Evolutionary conservation across 208 protist species (phyloP).

Genomic region (Naegleria fowleri): DNA sequence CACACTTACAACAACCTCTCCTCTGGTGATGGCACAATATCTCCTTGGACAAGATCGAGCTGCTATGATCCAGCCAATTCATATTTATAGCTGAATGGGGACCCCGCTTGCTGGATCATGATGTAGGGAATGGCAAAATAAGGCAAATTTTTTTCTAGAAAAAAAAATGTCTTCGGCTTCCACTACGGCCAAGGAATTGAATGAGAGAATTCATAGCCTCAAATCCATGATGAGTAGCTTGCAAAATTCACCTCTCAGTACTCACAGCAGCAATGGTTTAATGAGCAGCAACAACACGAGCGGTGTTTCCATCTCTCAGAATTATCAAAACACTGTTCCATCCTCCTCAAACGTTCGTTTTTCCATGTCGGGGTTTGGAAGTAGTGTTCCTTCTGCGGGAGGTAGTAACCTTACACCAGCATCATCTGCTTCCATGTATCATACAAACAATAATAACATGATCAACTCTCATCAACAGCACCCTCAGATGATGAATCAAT

Average conservation of each 20-base stretch:
- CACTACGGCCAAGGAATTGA: neutral
- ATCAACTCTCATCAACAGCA: neutral
- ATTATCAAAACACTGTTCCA: neutral
- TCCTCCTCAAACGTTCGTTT: neutral
- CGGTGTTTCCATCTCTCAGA: neutral
- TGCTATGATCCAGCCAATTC: too few relatives aligned
- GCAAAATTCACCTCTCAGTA: neutral
- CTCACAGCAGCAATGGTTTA: too few relatives aligned
- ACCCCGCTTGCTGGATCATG: too few relatives aligned
- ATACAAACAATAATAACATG: neutral
- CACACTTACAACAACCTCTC: too few relatives aligned
- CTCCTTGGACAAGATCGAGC: too few relatives aligned
- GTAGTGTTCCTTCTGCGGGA: too few relatives aligned
- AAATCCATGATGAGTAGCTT: neutral
- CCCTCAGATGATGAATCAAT: too few relatives aligned
- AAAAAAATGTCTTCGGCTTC: neutral
- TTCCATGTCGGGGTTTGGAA: neutral
- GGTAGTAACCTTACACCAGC: too few relatives aligned
- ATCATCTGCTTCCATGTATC: neutral
- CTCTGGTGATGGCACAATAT: too few relatives aligned
- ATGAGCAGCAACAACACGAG: neutral
- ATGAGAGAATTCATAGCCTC: neutral
- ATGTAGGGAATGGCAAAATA: too few relatives aligned
- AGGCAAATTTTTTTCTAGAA: too few relatives aligned
- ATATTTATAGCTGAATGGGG: too few relatives aligned